These are phyloP conservation scores for Solanum pinnatisectum DNA, from an alignment of 257 asterid species.

Conservation along the genomic window DNA sequence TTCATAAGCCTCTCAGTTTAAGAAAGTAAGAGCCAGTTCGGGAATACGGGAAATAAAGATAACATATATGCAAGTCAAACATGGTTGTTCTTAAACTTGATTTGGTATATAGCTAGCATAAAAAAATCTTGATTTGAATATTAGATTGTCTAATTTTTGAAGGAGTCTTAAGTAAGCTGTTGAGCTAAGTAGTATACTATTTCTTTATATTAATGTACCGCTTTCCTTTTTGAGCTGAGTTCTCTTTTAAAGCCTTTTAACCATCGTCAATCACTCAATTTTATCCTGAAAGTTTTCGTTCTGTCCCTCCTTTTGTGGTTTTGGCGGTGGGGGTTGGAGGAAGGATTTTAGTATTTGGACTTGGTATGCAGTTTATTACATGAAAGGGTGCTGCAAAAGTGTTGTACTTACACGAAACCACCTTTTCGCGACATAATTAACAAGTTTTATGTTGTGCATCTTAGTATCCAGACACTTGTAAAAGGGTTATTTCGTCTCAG, in stretches of 20 bases:
- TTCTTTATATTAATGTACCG: not conserved
- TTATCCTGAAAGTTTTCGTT: not conserved
- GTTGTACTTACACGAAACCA: not conserved
- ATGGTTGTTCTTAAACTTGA: not conserved
- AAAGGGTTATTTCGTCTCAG: not conserved
- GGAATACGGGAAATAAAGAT: not conserved
- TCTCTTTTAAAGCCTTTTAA: not conserved
- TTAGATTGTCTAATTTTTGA: not conserved
- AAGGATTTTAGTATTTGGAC: not conserved
- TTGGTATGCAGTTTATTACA: not conserved
- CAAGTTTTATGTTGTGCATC: not conserved
- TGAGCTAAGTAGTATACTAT: not conserved
- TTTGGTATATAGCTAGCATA: not conserved
- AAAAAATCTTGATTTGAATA: not conserved
- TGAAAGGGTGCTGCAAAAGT: not conserved
- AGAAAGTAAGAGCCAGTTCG: not conserved
- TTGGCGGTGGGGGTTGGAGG: not conserved
- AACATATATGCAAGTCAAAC: not conserved
- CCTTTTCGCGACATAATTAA: not conserved
- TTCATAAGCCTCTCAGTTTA: not conserved
- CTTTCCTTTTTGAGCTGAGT: not conserved
- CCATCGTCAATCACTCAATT: not conserved
- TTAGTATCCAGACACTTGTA: not conserved
- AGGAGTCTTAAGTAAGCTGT: not conserved
- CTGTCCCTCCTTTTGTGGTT: not conserved